Percentiles rank a stretch among this genome's conserved stretches.
Evolutionary conservation across 1,284 basidiomycete genomes (phyloP).

Genomic region (Heliocybe sulcata): DNA sequence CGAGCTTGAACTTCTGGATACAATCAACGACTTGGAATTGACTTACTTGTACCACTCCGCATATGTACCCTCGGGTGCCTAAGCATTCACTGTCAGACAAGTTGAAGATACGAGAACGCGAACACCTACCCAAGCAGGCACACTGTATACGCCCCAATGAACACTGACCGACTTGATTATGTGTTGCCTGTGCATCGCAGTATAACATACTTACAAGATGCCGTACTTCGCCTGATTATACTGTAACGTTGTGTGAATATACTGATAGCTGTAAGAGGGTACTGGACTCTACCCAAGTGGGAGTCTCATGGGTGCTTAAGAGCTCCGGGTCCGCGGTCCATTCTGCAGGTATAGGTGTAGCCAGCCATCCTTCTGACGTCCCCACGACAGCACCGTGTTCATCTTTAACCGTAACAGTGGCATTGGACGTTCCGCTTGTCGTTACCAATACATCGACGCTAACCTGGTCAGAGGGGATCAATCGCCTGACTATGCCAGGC

Average conservation of each 20-base stretch:
- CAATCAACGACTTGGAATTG: not conserved
- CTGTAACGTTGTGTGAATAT: conserved; percentile 15
- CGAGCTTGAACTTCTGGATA: not conserved
- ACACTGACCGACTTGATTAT: conserved; percentile 23
- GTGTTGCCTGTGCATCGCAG: not conserved
- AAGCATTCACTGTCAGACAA: not conserved
- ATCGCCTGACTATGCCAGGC: conserved; percentile 15
- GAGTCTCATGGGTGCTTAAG: conserved; percentile 39
- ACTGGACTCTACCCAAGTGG: conserved; percentile 36
- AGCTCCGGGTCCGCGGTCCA: conserved; percentile 31
- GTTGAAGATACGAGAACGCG: not conserved
- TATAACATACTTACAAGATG: conserved; percentile 39
- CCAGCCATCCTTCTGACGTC: conserved; percentile 27
- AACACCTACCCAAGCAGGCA: conserved; percentile 31
- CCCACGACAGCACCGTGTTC: conserved; percentile 22
- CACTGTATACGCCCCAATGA: conserved; percentile 53
- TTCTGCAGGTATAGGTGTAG: conserved; percentile 26
- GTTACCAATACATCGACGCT: conserved; percentile 16
- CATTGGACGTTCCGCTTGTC: conserved; percentile 14
- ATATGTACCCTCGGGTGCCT: conserved; percentile 28
- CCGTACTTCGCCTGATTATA: conserved; percentile 47
- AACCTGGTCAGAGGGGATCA: conserved; percentile 20
- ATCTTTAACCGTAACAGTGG: conserved; percentile 27
- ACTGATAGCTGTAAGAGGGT: not conserved
- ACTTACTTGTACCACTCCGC: conserved; percentile 52